Evolutionary conservation across 2,329 filamentous ascomycete species (phyloP), one percentile per base, ranked within the genome.

Genomic region (Sclerotinia subarctica): DNA sequence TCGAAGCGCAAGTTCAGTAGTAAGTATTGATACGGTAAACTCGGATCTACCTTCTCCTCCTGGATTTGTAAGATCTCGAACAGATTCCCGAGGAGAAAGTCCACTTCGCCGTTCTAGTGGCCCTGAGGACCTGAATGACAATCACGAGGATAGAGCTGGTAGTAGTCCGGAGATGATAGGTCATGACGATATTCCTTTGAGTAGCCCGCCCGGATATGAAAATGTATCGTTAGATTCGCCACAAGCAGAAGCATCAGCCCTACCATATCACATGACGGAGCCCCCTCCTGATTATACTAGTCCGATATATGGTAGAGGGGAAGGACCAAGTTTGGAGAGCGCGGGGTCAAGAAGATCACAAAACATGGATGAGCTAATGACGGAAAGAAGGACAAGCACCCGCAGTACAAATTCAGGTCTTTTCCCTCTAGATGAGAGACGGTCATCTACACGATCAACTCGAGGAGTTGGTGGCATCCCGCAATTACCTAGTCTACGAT

Each of bases 401-500:
- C 62, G 65, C 10, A 70, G 68, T 42, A 68, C 66, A 29, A 42
- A 64, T 44, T 52, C 56, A 2, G 42, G 21, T 8, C 44, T 62
- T 1, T 38, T 26, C 17, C 44, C 68, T 8, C 32, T 26, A 13
- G 47, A 58, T 11, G 62, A 66, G 4, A 32, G 51, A 32, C 70
- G 67, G 19, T 64, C 62, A 35, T 69, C 64, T 29, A 54, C 59
- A 32, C 19, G 54, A 54, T 70, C 66, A 17, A 70, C 67, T 5
- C 78, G 79, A 51, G 79, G 79, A 6, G 78, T 80, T 5, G 79
- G 79, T 24, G 79, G 78, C 1, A 73, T 78, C 8, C 83, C 83
- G 0, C 84, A 82, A 70, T 77, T 88, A 59, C 85, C 86, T 2
- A 86, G 82, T 72, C 73, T 88, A 71, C 80, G 81, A 59, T 78